Evolutionary conservation across 306 rosid genomes (phyloP).

Genomic region (Leucaena leucocephala): DNA sequence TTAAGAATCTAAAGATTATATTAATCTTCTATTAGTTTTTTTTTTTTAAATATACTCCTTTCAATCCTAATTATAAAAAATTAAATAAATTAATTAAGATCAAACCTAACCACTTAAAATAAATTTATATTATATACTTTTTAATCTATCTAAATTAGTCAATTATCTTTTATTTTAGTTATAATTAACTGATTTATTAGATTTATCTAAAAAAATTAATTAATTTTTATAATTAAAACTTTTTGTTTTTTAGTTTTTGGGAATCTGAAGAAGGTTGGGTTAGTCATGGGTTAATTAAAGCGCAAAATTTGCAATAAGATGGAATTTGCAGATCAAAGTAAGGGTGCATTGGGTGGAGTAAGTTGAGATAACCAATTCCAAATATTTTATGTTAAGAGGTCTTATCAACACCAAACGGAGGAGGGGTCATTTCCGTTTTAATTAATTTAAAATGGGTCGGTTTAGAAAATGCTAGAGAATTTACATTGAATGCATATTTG

Average conservation of each 20-base stretch:
- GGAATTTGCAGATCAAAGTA: conserved; percentile 56
- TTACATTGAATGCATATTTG: not conserved
- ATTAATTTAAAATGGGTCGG: not conserved
- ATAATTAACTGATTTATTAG: no score
- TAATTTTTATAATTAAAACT: no score
- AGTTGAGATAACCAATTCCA: conserved; percentile 39
- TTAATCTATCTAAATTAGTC: no score
- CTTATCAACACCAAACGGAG: conserved; percentile 56
- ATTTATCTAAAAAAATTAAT: no score
- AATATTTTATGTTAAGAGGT: conserved; percentile 47
- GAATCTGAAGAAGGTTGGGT: conserved; percentile 6
- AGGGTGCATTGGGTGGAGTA: conserved; percentile 56
- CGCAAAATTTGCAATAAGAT: conserved; percentile 36
- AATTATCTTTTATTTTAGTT: no score
- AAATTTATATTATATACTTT: no score
- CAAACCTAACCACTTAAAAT: no score
- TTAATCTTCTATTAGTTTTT: no score
- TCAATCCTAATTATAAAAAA: no score
- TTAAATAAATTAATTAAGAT: no score
- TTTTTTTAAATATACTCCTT: no score
- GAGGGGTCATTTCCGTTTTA: not conserved
- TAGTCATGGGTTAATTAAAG: conserved; percentile 33
- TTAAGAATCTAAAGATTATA: no score
- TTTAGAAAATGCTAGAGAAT: not conserved
- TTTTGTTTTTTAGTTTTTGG: not conserved